A percentile compares a stretch with the other conserved stretches of the same genome.
phyloP scores from a whole-genome alignment of 2,329 filamentous ascomycete genomes.

The Alternaria atra region DNA sequence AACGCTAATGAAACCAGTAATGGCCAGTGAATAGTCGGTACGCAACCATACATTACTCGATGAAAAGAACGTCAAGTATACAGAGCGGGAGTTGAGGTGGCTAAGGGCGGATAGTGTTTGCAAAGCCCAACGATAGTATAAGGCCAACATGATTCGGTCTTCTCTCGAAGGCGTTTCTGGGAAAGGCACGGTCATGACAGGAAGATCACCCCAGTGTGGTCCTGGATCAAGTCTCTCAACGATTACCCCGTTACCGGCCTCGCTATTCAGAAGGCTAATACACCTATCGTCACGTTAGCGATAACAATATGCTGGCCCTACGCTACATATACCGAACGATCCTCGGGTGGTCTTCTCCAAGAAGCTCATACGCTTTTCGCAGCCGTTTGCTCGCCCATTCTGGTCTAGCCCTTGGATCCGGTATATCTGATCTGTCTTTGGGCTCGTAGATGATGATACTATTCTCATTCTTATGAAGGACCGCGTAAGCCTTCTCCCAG shows the following conservation, averaged over 20 bases:
- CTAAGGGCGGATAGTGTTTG: slow-evolving; percentile 17
- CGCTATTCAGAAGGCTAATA: not conserved
- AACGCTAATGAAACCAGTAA: slow-evolving; percentile 11
- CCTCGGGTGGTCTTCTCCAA: not conserved
- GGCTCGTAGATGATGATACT: slow-evolving; percentile 2
- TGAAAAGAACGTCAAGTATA: slow-evolving; percentile 15
- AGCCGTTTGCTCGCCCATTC: not conserved
- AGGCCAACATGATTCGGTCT: slow-evolving; percentile 10
- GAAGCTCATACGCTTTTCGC: not conserved
- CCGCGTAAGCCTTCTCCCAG: not conserved
- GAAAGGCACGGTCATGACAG: slow-evolving; percentile 12
- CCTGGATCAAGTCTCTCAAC: slow-evolving; percentile 13
- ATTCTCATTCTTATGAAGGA: not conserved
- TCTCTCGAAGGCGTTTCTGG: not conserved
- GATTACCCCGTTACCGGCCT: not conserved
- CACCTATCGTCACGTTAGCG: not conserved
- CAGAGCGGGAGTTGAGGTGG: slow-evolving; percentile 6
- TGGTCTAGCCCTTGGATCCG: not conserved
- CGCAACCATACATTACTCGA: slow-evolving; percentile 13
- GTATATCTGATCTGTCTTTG: not conserved
- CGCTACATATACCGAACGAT: not conserved
- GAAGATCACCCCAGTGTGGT: not conserved
- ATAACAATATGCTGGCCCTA: too few relatives aligned
- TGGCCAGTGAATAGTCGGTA: slow-evolving; percentile 15
- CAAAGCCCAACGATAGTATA: slow-evolving; percentile 22